phyloP scores from a whole-genome alignment of 257 asterid species.

The Primulina tabacum region DNA sequence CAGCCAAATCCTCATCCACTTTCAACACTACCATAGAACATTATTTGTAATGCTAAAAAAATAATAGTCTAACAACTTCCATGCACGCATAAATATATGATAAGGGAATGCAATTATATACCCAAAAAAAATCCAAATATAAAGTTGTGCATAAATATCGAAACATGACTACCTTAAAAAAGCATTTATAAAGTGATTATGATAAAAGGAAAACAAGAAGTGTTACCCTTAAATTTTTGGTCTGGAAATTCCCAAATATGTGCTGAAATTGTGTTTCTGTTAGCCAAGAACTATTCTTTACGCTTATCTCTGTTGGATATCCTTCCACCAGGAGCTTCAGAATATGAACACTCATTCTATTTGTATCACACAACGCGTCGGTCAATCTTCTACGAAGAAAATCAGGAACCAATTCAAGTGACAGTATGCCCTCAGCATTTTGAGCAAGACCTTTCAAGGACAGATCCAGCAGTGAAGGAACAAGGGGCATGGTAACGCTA shows the following conservation, averaged over 20 bases:
- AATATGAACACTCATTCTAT: conserved; percentile 43
- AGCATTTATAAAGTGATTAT: conserved; percentile 5
- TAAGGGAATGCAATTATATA: conserved; percentile 3
- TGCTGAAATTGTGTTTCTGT: conserved; percentile 46
- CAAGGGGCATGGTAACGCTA: conserved; percentile 16
- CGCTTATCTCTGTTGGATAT: conserved; percentile 60
- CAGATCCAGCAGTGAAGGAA: conserved; percentile 63
- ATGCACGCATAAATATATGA: conserved; percentile 8
- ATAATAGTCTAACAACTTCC: neutral
- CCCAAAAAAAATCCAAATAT: conserved; percentile 1
- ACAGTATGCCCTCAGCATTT: conserved; percentile 52
- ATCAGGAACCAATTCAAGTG: conserved; percentile 63
- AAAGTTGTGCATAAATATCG: neutral
- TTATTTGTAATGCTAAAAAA: neutral
- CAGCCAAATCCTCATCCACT: neutral
- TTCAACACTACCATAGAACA: neutral
- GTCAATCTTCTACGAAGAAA: conserved; percentile 44
- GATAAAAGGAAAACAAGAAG: conserved; percentile 21
- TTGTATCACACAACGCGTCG: conserved; percentile 48
- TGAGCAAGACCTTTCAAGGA: conserved; percentile 57
- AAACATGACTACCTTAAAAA: conserved; percentile 9
- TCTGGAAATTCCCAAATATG: conserved; percentile 38
- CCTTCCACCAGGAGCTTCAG: conserved; percentile 54
- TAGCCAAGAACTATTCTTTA: conserved; percentile 71
- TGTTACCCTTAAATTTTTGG: conserved; percentile 55